Conservation (phyloP, 2,329 filamentous ascomycete species). For the Raffaelea deltoideospora region DNA sequence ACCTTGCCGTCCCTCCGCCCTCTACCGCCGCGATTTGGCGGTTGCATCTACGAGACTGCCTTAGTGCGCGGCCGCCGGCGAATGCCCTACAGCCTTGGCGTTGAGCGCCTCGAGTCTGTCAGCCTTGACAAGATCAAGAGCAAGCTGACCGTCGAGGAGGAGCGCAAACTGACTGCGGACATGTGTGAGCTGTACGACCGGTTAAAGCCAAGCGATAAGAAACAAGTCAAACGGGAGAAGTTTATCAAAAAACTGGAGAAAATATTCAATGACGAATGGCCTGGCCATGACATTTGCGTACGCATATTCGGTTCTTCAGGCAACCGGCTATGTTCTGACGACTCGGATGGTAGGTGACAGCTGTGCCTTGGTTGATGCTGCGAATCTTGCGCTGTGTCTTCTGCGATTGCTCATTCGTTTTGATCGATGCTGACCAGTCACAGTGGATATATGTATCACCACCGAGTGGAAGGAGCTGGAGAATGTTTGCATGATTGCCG, state of each 20-base stretch:
- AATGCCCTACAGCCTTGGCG: conserved; percentile 85
- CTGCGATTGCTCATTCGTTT: background rate
- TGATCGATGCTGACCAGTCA: background rate
- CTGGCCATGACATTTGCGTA: conserved; percentile 75
- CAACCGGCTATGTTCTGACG: conserved; percentile 84
- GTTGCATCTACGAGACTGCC: conserved; percentile 81
- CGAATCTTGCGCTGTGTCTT: no score
- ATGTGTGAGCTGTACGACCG: conserved; percentile 75
- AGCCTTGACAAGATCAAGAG: conserved; percentile 59
- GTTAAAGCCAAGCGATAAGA: conserved; percentile 68
- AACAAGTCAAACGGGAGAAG: conserved; percentile 57
- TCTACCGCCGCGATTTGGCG: conserved; percentile 39
- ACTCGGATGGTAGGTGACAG: conserved; percentile 87
- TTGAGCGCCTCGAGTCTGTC: conserved; percentile 57
- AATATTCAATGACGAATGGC: conserved; percentile 83
- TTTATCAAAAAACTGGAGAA: conserved; percentile 79
- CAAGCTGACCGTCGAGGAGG: conserved; percentile 55
- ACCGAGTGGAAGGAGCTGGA: conserved; percentile 80
- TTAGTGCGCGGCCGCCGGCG: conserved; percentile 67
- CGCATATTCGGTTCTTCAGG: conserved; percentile 97
- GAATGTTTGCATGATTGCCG: conserved; percentile 79
- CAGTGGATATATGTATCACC: conserved; percentile 95
- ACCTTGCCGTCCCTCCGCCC: conserved; percentile 53
- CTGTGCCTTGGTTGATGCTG: no score
- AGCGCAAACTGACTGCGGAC: conserved; percentile 60